A percentile compares a stretch with the other conserved stretches of the same genome.
These are phyloP conservation scores for Tetrapisispora iriomotensis DNA, from an alignment of 805 yeast species.

Conservation along the genomic window DNA sequence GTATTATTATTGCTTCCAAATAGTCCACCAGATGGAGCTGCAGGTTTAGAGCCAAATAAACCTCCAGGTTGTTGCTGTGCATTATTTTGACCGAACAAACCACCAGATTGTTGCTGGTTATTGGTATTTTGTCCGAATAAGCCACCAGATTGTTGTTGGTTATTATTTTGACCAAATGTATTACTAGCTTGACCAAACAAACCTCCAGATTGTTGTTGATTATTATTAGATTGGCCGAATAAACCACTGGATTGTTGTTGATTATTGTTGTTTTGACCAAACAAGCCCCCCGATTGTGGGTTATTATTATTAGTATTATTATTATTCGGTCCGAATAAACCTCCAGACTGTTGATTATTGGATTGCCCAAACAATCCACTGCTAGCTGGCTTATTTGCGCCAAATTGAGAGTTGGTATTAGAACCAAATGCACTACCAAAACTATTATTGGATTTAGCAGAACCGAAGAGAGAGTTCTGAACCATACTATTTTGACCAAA, in stretches of 20 bases:
- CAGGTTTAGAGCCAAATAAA: conserved; percentile 16
- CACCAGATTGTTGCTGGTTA: conserved; percentile 11
- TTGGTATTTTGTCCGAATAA: conserved; percentile 19
- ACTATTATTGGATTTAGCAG: conserved; percentile 17
- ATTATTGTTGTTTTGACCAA: conserved; percentile 25
- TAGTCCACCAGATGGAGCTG: conserved; percentile 20
- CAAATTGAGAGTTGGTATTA: conserved; percentile 30
- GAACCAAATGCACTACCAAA: conserved; percentile 21
- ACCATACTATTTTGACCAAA: not conserved
- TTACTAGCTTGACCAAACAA: conserved; percentile 25
- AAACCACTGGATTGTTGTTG: conserved; percentile 20
- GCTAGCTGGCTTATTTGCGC: conserved; percentile 22
- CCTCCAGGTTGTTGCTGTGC: conserved; percentile 21
- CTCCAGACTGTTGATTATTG: conserved; percentile 21
- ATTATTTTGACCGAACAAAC: conserved; percentile 16
- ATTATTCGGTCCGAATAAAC: conserved; percentile 17
- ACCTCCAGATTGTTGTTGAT: conserved; percentile 14
- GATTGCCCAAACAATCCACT: conserved; percentile 24
- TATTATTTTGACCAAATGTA: conserved; percentile 12
- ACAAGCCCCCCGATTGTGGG: conserved; percentile 29
- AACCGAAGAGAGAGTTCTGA: conserved; percentile 1
- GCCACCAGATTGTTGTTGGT: conserved; percentile 9
- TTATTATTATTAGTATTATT: conserved; percentile 5
- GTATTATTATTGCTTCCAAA: conserved; percentile 29
- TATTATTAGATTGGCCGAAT: conserved; percentile 20